phyloP scores from a whole-genome alignment of 2,329 filamentous ascomycete genomes.

The Trichoderma hamatum region DNA sequence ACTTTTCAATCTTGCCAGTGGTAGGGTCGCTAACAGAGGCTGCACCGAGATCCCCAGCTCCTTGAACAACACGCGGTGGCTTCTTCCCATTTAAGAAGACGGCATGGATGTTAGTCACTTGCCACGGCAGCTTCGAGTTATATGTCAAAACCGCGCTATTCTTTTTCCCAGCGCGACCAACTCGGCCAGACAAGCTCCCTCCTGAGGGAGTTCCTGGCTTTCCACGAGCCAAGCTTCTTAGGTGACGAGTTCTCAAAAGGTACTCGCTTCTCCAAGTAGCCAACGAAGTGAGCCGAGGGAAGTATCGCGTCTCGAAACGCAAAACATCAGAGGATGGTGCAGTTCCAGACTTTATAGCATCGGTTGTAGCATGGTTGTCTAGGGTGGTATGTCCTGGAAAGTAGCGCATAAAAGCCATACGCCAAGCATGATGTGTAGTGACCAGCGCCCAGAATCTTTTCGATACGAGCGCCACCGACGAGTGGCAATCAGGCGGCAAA shows the following conservation, averaged over 20 bases:
- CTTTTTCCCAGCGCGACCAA: slow-evolving; percentile 61
- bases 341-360: slow-evolving; percentile 46
- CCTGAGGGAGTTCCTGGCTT: slow-evolving; percentile 67
- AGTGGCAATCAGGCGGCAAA: slow-evolving; percentile 81
- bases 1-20: slow-evolving; percentile 74
- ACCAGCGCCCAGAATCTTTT: slow-evolving; percentile 84
- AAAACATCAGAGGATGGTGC: slow-evolving; percentile 57
- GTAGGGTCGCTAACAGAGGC: slow-evolving; percentile 82
- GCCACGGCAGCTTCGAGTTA: slow-evolving; percentile 78
- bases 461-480: slow-evolving; percentile 81
- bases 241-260: slow-evolving; percentile 79
- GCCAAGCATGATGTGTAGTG: slow-evolving; percentile 91
- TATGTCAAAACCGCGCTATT: slow-evolving; percentile 79
- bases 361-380: slow-evolving; percentile 38
- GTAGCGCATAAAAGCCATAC: slow-evolving; percentile 86
- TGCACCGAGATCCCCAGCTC: slow-evolving; percentile 74
- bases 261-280: slow-evolving; percentile 98
- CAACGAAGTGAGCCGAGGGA: slow-evolving; percentile 77
- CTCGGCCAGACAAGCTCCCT: slow-evolving; percentile 56
- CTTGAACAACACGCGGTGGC: slow-evolving; percentile 79
- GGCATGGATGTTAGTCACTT: slow-evolving; percentile 79
- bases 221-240: slow-evolving; percentile 79
- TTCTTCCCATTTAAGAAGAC: slow-evolving; percentile 74
- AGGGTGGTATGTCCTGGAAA: slow-evolving; percentile 71
- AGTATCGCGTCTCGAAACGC: slow-evolving; percentile 74